Conservation (phyloP, 2,329 filamentous ascomycete species). For the Diplocarpon mali region DNA sequence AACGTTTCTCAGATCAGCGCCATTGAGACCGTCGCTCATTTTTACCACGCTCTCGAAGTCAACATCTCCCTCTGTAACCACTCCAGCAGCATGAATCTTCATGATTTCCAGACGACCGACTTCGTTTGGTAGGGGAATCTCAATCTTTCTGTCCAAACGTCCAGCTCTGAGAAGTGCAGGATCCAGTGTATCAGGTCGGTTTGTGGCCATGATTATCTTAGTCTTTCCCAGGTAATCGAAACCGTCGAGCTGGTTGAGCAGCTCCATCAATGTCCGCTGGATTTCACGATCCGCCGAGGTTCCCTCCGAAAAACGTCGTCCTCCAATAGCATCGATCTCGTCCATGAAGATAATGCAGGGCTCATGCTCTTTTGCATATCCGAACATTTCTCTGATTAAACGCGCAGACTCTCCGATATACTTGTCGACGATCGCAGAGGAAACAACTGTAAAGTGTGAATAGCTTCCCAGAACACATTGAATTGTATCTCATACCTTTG, state of each 20-base stretch:
- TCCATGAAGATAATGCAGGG: conserved; percentile 99
- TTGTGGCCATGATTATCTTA: conserved; percentile 99
- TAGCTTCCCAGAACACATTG: not conserved
- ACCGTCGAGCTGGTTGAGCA: conserved; percentile 95
- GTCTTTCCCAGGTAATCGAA: conserved; percentile 99
- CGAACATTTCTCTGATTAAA: conserved; percentile 98
- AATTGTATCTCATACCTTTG: conserved; percentile 53
- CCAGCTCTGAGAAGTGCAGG: conserved; percentile 86
- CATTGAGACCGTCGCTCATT: conserved; percentile 98
- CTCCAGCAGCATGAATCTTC: conserved; percentile 87
- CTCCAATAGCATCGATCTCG: conserved; percentile 98
- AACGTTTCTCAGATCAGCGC: conserved; percentile 92
- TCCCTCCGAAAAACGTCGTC: conserved; percentile 90
- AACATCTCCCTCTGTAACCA: conserved; percentile 85
- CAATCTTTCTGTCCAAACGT: conserved; percentile 92
- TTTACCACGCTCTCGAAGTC: conserved; percentile 99
- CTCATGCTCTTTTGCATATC: conserved; percentile 98
- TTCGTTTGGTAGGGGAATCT: conserved; percentile 94
- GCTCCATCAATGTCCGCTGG: conserved; percentile 95
- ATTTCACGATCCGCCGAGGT: conserved; percentile 97
- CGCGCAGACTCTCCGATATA: conserved; percentile 98
- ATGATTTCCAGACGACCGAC: conserved; percentile 92
- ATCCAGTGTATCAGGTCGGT: conserved; percentile 91
- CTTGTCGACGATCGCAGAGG: conserved; percentile 97
- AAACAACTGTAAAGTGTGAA: conserved; percentile 58